Evolutionary conservation across 345 rosid species (phyloP).

Genomic region (Cardiospermum halicacabum): DNA sequence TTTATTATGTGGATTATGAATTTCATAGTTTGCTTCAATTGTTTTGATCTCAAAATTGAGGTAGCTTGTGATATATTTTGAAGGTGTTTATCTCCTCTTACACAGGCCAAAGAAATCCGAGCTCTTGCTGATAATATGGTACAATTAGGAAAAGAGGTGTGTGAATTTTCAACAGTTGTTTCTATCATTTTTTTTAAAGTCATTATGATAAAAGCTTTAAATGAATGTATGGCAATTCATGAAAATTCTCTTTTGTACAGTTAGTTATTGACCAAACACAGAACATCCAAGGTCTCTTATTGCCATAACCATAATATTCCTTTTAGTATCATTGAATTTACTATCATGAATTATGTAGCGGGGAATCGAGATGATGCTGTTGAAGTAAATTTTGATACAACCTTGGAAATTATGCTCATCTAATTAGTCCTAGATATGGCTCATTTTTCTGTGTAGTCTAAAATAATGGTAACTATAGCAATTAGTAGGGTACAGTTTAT

Average conservation of each 20-base stretch:
- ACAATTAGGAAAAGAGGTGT: constrained; percentile 88
- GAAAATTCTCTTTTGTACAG: not conserved
- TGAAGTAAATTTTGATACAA: not conserved
- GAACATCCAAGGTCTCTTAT: too few species aligned
- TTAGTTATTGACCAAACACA: not conserved
- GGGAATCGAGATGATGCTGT: not conserved
- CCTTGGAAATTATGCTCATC: not conserved
- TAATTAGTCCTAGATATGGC: not conserved
- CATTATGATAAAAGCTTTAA: not conserved
- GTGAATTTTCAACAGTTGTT: not conserved
- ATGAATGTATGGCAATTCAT: not conserved
- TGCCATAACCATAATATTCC: too few species aligned
- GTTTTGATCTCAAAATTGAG: not conserved
- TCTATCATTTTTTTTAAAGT: not conserved
- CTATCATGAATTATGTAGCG: not conserved
- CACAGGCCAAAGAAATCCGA: constrained; percentile 85
- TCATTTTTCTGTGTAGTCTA: not conserved
- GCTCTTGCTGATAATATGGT: constrained; percentile 93
- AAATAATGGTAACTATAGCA: not conserved
- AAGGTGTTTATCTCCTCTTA: not conserved
- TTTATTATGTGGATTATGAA: too few species aligned
- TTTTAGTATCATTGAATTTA: not conserved
- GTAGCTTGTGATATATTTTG: not conserved
- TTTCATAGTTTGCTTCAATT: too few species aligned
- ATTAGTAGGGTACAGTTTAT: too few species aligned